Percentiles rank a stretch among this genome's conserved stretches.
Evolutionary conservation across 208 protist genomes (phyloP).

Genomic region (Herpetomonas tarakana): DNA sequence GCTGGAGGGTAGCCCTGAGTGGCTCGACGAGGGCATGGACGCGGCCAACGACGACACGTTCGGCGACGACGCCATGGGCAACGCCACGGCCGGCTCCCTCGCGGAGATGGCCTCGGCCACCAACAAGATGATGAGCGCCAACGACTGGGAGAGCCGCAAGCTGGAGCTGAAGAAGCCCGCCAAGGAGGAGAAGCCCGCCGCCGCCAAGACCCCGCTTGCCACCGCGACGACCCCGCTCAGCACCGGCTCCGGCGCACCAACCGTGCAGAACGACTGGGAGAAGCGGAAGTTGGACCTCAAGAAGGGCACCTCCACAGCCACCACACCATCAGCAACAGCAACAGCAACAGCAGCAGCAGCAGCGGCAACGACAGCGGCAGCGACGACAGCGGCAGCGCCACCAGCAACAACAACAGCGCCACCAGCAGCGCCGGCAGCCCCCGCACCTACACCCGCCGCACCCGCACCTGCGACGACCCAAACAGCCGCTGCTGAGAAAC

Average conservation of each 20-base stretch:
- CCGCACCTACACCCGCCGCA: neutral
- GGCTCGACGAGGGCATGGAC: slow-evolving; percentile 62
- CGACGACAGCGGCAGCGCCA: slow-evolving; percentile 1
- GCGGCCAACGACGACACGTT: slow-evolving; percentile 82
- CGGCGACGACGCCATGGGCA: slow-evolving; percentile 65
- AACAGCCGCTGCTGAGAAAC: neutral
- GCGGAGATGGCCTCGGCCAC: slow-evolving; percentile 67
- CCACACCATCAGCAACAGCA: neutral
- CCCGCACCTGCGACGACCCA: slow-evolving; percentile 5
- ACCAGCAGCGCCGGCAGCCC: slow-evolving; percentile 17
- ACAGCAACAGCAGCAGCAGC: neutral
- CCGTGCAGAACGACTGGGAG: slow-evolving; percentile 51
- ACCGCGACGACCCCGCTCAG: neutral
- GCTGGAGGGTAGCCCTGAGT: slow-evolving; percentile 19
- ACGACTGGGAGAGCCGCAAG: slow-evolving; percentile 27
- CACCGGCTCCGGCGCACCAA: neutral
- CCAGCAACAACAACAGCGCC: neutral
- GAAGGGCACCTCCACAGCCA: slow-evolving; percentile 4
- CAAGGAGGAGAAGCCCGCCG: slow-evolving; percentile 3
- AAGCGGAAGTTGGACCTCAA: slow-evolving; percentile 17
- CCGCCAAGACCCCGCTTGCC: slow-evolving; percentile 1
- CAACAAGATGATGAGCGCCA: slow-evolving; percentile 20
- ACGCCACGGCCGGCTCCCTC: slow-evolving; percentile 29
- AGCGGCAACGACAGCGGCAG: neutral
- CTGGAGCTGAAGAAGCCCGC: slow-evolving; percentile 9